A percentile compares a stretch with the other conserved stretches of the same genome.
These are phyloP conservation scores for Aspergillus awamori DNA, from an alignment of 2,329 filamentous ascomycete species.

Conservation along the genomic window DNA sequence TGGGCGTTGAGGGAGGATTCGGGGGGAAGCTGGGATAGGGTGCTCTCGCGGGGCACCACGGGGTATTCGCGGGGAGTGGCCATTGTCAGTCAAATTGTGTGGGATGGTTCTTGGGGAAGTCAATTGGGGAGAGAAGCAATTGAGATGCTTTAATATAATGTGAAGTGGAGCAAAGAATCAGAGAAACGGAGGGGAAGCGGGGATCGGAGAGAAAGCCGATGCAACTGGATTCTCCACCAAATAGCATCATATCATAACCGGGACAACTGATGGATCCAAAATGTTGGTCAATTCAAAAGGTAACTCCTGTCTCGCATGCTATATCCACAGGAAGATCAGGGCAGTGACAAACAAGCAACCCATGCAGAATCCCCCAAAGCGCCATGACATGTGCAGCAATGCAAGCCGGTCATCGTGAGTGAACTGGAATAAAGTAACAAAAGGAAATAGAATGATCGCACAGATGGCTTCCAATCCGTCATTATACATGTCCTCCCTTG, in stretches of 20 bases:
- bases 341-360: conserved; percentile 5
- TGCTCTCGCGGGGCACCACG: conserved; percentile 28
- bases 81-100: conserved; percentile 19
- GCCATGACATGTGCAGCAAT: conserved; percentile 31
- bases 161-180: conserved; percentile 12
- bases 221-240: neutral
- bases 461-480: conserved; percentile 24
- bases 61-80: conserved; percentile 25
- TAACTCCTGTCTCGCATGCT: conserved; percentile 11
- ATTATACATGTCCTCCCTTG: conserved; percentile 24
- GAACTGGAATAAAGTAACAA: conserved; percentile 7
- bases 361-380: conserved; percentile 23
- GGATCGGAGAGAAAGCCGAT: conserved; percentile 27
- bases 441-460: conserved; percentile 22
- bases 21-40: conserved; percentile 31
- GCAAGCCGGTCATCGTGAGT: conserved; percentile 25
- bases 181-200: conserved; percentile 9
- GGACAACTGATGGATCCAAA: neutral
- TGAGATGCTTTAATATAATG: neutral
- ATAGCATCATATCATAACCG: neutral
- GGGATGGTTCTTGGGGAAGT: neutral
- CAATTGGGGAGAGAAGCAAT: neutral
- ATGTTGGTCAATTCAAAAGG: conserved; percentile 3
- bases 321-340: conserved; percentile 3
- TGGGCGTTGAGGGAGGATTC: conserved; percentile 35